Evolutionary conservation across 306 rosid species (phyloP), one percentile per base, ranked within the genome.

Genomic region (Arachis stenosperma): DNA sequence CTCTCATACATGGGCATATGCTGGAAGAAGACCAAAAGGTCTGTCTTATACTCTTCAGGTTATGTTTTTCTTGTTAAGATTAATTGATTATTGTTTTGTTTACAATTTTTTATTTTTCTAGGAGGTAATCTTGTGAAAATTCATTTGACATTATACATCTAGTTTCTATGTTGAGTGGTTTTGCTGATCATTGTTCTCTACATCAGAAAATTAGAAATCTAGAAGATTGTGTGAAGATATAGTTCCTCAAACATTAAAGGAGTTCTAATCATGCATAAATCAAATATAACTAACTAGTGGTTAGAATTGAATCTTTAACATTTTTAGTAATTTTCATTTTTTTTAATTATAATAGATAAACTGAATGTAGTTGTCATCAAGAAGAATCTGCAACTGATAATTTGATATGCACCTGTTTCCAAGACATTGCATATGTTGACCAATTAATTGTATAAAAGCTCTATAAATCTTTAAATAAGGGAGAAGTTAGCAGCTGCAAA

Each of bases 11-110:
- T 27, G 86, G 87, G 50, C 78, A 77, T 70, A 78, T 78, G 75
- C 81, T 85, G 9, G 74, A 76, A 66, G 96, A 84, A 79, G 87
- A 85, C 51, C 77, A 75, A 61, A 61, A 84, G 88, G 90, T 86
- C 55, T 7, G 72, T 78, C 74, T 75, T 67, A 67, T 62, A 80
- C 77, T 69, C 61, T 69, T 12, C 11, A 48, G 54, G 15, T 11
- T 10, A 48, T 11, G 54, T 48, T 48, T 48, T 12, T 48, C 54
- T 48, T 5, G 14, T 10, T 48, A 48, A 12, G 54, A 48, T 48
- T 48, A 10, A 48, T n/a, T 4, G 17, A 46, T 2, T 46, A 12
- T 48, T 48, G 6, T 11, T 11, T 48, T 48, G 10, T 48, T 48
- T 33, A 33, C 37, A 33, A 9, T 1, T 12, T 48, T 11, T 48